A percentile compares a stretch with the other conserved stretches of the same genome.
phyloP scores from a whole-genome alignment of 1,284 basidiomycete genomes.

The Phylloboletellus chloephorus region DNA sequence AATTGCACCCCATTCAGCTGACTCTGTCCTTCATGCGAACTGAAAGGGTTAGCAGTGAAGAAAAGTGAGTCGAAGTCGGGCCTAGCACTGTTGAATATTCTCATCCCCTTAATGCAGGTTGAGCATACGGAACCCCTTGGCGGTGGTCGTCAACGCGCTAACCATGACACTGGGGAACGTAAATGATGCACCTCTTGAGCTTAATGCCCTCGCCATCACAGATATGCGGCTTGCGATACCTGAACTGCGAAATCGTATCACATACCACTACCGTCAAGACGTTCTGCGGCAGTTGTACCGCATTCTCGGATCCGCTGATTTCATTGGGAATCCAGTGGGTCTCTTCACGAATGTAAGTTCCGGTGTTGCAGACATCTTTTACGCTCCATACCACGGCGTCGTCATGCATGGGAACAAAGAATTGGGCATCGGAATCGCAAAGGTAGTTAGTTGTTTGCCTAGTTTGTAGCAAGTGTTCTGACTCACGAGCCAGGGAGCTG shows the following conservation, averaged over 20 bases:
- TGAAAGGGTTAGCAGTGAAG: conserved; percentile 87
- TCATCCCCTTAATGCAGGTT: conserved; percentile 41
- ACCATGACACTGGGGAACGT: conserved; percentile 98
- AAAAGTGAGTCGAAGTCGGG: conserved; percentile 59
- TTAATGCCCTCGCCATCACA: conserved; percentile 93
- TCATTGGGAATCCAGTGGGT: conserved; percentile 90
- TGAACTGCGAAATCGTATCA: conserved; percentile 80
- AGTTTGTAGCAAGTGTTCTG: conserved; percentile 2
- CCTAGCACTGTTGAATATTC: conserved; percentile 3
- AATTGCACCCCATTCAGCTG: conserved; percentile 91
- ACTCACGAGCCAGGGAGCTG: conserved; percentile 66
- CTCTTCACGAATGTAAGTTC: conserved; percentile 98
- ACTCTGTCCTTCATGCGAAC: conserved; percentile 97
- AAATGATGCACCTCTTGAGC: conserved; percentile 92
- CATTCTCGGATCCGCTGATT: conserved; percentile 94
- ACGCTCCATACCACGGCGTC: conserved; percentile 96
- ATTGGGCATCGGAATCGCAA: conserved; percentile 94
- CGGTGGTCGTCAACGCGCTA: conserved; percentile 90
- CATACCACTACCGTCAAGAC: conserved; percentile 93
- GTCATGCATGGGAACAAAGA: conserved; percentile 97
- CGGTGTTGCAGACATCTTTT: conserved; percentile 98
- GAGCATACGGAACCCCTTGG: conserved; percentile 86
- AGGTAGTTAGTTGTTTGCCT: conserved; percentile 43
- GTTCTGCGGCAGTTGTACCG: conserved; percentile 93
- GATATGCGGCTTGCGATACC: conserved; percentile 88